Conservation (phyloP, 2,329 filamentous ascomycete genomes). For the Ceratocystis eucalypticola region DNA sequence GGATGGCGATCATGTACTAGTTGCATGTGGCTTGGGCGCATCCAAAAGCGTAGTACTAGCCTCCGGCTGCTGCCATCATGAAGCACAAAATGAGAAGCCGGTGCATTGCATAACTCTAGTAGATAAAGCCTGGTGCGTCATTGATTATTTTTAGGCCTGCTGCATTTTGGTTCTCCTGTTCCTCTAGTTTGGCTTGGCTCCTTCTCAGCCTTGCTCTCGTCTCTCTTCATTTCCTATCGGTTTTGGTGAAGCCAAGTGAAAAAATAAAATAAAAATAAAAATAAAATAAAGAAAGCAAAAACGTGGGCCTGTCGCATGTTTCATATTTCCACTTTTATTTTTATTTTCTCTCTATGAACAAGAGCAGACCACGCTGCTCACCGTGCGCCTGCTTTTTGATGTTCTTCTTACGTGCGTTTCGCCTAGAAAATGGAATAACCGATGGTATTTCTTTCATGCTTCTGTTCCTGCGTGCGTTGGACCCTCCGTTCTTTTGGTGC, state of each 20-base stretch:
- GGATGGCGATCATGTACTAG: too few species aligned
- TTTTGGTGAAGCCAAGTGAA: too few species aligned
- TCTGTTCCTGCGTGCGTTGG: neutral
- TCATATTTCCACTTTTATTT: neutral
- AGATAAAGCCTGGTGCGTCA: neutral
- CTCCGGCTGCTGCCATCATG: too few species aligned
- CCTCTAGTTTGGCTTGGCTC: neutral
- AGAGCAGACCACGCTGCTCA: neutral
- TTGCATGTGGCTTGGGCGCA: too few species aligned
- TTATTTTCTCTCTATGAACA: neutral
- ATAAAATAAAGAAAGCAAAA: neutral
- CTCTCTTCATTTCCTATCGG: neutral
- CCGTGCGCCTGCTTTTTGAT: neutral
- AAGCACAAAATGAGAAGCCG: too few species aligned
- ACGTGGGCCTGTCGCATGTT: constrained; percentile 1
- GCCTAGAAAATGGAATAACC: neutral
- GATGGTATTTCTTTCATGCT: neutral
- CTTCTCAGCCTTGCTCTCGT: neutral
- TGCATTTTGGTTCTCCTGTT: neutral
- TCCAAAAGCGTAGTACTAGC: too few species aligned
- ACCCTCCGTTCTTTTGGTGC: too few species aligned
- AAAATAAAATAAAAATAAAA: too few species aligned
- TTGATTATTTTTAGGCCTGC: neutral
- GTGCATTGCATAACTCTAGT: too few species aligned
- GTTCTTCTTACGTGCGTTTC: neutral